A percentile compares a stretch with the other conserved stretches of the same genome.
phyloP scores from a whole-genome alignment of 345 rosid genomes.

The Pistacia atlantica region DNA sequence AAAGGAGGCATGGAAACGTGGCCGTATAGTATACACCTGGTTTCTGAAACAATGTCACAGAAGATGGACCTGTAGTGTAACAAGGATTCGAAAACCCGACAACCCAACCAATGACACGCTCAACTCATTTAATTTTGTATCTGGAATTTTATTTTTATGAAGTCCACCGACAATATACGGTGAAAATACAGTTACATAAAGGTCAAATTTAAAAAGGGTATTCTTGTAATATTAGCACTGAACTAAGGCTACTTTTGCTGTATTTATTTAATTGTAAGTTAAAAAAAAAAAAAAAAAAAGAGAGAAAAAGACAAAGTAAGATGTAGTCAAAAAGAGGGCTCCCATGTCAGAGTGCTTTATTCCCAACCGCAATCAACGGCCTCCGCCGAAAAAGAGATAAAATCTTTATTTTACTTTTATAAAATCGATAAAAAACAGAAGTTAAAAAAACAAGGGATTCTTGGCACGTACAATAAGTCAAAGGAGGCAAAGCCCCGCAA shows the following conservation, averaged over 20 bases:
- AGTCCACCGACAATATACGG: constrained; percentile 53
- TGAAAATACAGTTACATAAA: background rate
- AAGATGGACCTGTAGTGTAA: constrained; percentile 31
- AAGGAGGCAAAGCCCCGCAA: constrained; percentile 53
- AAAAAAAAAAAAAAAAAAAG: background rate
- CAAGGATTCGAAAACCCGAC: constrained; percentile 39
- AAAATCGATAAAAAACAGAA: constrained; percentile 4
- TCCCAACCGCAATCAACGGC: constrained; percentile 99
- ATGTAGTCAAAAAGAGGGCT: constrained; percentile 56
- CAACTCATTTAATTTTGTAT: constrained; percentile 16
- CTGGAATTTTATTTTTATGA: background rate
- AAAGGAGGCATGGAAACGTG: constrained; percentile 19
- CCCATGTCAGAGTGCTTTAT: constrained; percentile 64
- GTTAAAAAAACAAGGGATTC: background rate
- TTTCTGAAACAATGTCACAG: constrained; percentile 12
- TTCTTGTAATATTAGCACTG: background rate
- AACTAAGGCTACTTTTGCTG: background rate
- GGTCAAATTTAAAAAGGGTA: constrained; percentile 13
- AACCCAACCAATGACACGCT: constrained; percentile 33
- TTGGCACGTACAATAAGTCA: constrained; percentile 43
- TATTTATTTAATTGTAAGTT: background rate
- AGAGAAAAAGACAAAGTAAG: constrained; percentile 32
- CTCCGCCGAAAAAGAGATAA: constrained; percentile 52
- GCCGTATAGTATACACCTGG: constrained; percentile 8
- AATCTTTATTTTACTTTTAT: constrained; percentile 7